Conservation (phyloP, 2,329 filamentous ascomycete genomes). For the Paracamarosporium sp. region DNA sequence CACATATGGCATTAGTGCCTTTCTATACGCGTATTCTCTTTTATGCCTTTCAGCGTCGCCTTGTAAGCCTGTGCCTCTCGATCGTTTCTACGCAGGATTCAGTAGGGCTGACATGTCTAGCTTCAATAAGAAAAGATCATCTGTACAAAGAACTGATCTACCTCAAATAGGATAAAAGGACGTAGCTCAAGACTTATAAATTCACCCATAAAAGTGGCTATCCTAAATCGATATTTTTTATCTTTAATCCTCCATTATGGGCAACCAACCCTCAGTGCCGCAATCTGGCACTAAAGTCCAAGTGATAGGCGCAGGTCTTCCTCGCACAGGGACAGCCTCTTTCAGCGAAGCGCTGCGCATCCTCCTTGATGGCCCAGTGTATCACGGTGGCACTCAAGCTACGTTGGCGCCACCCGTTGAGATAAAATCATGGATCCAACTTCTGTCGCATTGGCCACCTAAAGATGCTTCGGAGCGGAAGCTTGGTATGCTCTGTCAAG, state of each 20-base stretch:
- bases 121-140: too few species aligned
- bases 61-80: too few species aligned
- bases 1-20: too few species aligned
- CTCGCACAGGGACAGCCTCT: slow-evolving; percentile 60
- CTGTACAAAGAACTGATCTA: too few species aligned
- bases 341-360: slow-evolving; percentile 57
- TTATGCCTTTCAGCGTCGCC: too few species aligned
- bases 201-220: too few species aligned
- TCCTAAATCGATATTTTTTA: too few species aligned
- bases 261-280: slow-evolving; percentile 22
- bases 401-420: slow-evolving; percentile 16
- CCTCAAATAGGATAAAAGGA: too few species aligned
- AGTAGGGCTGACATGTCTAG: too few species aligned
- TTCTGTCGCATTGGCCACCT: slow-evolving; percentile 14
- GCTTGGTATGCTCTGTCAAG: background rate
- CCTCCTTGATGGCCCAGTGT: slow-evolving; percentile 57
- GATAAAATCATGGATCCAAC: slow-evolving; percentile 16
- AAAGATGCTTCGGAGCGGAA: slow-evolving; percentile 10
- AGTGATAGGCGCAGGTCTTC: slow-evolving; percentile 53
- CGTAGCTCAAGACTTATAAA: too few species aligned
- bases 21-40: too few species aligned
- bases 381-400: slow-evolving; percentile 57
- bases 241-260: slow-evolving; percentile 23
- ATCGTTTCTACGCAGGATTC: too few species aligned
- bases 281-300: slow-evolving; percentile 36